phyloP scores from a whole-genome alignment of 768 basidiomycete genomes.

The Chlorophyllum brunneum region DNA sequence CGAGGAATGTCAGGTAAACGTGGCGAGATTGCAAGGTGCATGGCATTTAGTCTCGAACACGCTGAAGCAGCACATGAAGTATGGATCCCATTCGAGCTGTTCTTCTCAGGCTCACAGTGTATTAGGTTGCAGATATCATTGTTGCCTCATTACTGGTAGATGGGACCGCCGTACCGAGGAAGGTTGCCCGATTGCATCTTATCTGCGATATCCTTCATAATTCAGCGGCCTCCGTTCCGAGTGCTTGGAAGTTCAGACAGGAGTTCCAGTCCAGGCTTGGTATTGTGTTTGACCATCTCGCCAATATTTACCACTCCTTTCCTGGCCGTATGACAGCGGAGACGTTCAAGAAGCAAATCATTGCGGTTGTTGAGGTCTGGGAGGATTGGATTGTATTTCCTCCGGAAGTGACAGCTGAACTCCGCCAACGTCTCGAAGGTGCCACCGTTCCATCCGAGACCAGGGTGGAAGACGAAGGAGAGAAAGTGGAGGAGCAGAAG shows the following conservation, averaged over 20 bases:
- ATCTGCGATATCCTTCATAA: constrained; percentile 99
- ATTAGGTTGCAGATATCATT: constrained; percentile 88
- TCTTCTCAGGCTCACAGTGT: neutral
- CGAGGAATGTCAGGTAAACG: constrained; percentile 81
- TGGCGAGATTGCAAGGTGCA: constrained; percentile 89
- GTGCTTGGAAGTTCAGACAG: constrained; percentile 96
- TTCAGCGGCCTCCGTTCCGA: constrained; percentile 88
- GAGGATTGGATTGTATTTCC: constrained; percentile 98
- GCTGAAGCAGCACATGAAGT: constrained; percentile 96
- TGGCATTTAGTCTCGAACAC: constrained; percentile 96
- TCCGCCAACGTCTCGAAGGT: constrained; percentile 75
- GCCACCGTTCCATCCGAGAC: constrained; percentile 25
- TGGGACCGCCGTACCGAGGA: constrained; percentile 94
- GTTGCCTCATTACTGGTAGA: constrained; percentile 85
- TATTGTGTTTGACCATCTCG: constrained; percentile 94
- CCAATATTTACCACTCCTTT: constrained; percentile 92
- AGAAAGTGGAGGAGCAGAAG: constrained; percentile 6
- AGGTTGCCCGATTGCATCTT: constrained; percentile 90
- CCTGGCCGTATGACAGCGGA: constrained; percentile 96
- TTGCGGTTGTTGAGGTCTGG: constrained; percentile 89
- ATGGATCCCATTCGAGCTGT: constrained; percentile 12
- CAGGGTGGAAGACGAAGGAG: constrained; percentile 25
- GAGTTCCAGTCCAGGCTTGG: constrained; percentile 90
- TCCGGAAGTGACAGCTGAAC: constrained; percentile 74
- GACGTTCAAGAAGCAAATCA: constrained; percentile 91